Base-by-base conservation (phyloP, 371 early-diverging fungal genomes). In the Mucor mucedo region DNA sequence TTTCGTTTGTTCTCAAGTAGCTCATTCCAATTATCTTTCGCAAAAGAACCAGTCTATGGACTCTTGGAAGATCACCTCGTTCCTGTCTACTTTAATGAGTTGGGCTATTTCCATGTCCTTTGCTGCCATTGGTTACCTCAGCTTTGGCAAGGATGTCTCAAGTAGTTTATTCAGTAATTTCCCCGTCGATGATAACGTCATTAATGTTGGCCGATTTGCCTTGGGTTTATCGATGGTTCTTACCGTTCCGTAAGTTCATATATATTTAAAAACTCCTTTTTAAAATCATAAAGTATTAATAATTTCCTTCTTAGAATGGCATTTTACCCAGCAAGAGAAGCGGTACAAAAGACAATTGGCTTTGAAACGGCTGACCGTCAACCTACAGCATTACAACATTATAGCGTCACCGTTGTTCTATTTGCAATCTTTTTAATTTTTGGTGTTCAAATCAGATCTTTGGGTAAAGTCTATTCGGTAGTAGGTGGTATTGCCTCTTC, bases 1-100 rank as follows among this genome's bases (percentile, higher is more conserved):
- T 2, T 82, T 87, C 71, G 79, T 86, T n/a, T 85, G 84, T 13
- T 68, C 84, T n/a, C 83, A 84, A 60, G 83, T 83, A 11, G 82
- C 79, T 3, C 84, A 83, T 50, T 70, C 79, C 48, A 87, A 84
- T 48, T 87, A 77, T 59, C 54, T 78, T 55, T 75, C 83, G 7
- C 74, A 82, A 60, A 63, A 66, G 29, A 72, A 79, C 29, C 86
- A 81, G 52, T 73, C 80, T 7, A 61, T 64, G 1, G 38, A 49
- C 5, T 65, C 71, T 8, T 87, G 87, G 87, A 68, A 65, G 13
- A 66, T 69, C 10, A 66, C 82, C 0, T 78, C 80, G 1, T 62
- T 62, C n/a, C 47, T 83, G 1, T 77, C 87, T 1, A 80, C 84
- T 4, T 54, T 55, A 9, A 50, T 77, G 13, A 81, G 84, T 30